These are phyloP conservation scores for Penicillium argentinense DNA, from an alignment of 495 filamentous ascomycete genomes.

Conservation along the genomic window DNA sequence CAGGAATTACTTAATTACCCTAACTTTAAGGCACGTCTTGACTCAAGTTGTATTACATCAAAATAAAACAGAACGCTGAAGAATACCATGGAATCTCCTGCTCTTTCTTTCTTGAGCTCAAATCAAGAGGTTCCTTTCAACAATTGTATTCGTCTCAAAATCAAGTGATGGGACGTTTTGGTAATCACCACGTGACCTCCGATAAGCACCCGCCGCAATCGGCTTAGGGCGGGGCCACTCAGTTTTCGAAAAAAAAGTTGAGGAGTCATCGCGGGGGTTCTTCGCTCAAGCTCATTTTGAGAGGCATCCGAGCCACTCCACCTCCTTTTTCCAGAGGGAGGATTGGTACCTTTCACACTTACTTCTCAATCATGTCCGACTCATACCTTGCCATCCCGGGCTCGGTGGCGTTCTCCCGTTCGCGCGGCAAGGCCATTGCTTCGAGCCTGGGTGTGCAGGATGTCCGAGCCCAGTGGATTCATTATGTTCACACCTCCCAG, in stretches of 20 bases:
- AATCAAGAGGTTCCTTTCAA: background rate
- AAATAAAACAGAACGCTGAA: too few relatives aligned
- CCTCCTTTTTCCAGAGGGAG: conserved; percentile 25
- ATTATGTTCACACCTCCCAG: conserved; percentile 56
- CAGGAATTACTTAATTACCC: too few relatives aligned
- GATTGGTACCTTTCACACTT: conserved; percentile 9
- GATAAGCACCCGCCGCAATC: conserved; percentile 25
- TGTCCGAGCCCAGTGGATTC: conserved; percentile 63
- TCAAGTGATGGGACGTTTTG: too few relatives aligned
- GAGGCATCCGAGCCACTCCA: conserved; percentile 27
- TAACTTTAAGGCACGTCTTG: too few relatives aligned
- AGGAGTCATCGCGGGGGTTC: conserved; percentile 28
- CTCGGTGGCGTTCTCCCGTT: conserved; percentile 53
- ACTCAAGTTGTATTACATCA: too few relatives aligned
- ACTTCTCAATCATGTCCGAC: conserved; percentile 35
- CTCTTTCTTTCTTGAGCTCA: too few relatives aligned
- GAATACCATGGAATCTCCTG: too few relatives aligned
- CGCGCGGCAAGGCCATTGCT: conserved; percentile 50
- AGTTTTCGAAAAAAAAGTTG: conserved; percentile 21
- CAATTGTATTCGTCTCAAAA: too few relatives aligned
- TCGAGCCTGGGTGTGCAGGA: conserved; percentile 53
- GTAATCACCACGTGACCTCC: conserved; percentile 23
- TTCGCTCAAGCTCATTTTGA: conserved; percentile 26
- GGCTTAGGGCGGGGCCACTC: conserved; percentile 31
- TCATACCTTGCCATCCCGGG: conserved; percentile 52